A percentile compares a stretch with the other conserved stretches of the same genome.
Conservation (phyloP, 352 stramenopile species). For the Phytopythium chamaehyphon region DNA sequence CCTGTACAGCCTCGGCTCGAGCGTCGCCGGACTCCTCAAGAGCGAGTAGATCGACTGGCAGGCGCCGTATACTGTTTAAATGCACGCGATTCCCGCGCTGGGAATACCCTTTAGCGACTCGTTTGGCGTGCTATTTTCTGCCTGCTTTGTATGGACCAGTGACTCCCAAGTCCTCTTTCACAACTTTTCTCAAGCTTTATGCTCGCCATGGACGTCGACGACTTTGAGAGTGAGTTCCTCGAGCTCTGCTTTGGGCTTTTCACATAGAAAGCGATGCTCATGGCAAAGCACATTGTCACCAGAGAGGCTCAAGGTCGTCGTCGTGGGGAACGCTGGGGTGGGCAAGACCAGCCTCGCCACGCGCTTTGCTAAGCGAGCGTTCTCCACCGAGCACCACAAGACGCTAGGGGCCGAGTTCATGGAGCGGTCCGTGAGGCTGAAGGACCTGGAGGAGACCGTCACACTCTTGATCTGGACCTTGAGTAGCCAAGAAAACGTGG, state of each 20-base stretch:
- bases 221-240: conserved; percentile 67
- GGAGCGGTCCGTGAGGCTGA: conserved; percentile 69
- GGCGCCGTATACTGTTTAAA: too few relatives aligned
- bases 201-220: conserved; percentile 61
- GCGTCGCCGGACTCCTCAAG: conserved; percentile 43
- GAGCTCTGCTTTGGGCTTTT: too few relatives aligned
- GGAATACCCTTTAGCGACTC: too few relatives aligned
- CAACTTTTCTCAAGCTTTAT: too few relatives aligned
- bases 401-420: conserved; percentile 85
- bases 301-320: conserved; percentile 82
- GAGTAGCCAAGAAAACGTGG: conserved; percentile 78
- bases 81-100: too few relatives aligned
- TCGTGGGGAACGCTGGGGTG: conserved; percentile 82
- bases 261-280: neutral
- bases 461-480: conserved; percentile 85
- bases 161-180: too few relatives aligned
- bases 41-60: conserved; percentile 4
- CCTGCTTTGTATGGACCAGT: conserved; percentile 3
- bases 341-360: conserved; percentile 83
- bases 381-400: conserved; percentile 82
- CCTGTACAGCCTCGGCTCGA: conserved; percentile 57
- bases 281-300: conserved; percentile 3
- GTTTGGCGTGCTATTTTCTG: too few relatives aligned
- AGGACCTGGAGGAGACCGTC: conserved; percentile 54
- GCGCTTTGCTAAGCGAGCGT: conserved; percentile 72